Percentiles rank a stretch among this genome's conserved stretches.
These are phyloP conservation scores for Paratinospora sagittata DNA, from an alignment of 164 flowering plant genomes.

Conservation along the genomic window DNA sequence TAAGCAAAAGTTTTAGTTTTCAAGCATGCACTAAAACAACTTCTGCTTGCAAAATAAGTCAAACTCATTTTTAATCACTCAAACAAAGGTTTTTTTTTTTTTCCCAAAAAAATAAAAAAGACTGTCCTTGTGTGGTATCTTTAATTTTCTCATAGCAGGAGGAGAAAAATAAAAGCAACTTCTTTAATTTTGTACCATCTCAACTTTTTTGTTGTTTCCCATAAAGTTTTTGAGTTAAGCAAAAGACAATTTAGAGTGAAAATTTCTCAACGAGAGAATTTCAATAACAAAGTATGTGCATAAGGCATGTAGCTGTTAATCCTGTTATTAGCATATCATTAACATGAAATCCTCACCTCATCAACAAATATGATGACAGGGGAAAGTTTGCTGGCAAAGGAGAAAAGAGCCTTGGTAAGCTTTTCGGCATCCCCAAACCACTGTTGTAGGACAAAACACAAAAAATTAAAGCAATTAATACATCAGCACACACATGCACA, in stretches of 20 bases:
- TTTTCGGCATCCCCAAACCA: constrained; percentile 99
- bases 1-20: no score
- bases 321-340: background rate
- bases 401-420: constrained; percentile 94
- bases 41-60: no score
- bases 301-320: background rate
- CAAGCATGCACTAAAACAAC: no score
- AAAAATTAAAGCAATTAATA: constrained; percentile 3
- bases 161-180: background rate
- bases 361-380: constrained; percentile 98
- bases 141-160: no score
- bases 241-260: background rate
- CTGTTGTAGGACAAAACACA: constrained; percentile 33
- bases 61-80: no score
- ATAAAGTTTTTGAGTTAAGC: background rate
- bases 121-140: no score
- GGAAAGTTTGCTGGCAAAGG: constrained; percentile 87
- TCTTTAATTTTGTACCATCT: background rate
- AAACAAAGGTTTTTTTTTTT: no score
- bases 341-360: constrained; percentile 53
- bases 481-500: background rate
- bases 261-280: background rate
- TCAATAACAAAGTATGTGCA: background rate
- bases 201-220: background rate
- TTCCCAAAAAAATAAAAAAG: no score